Conservation (phyloP, 805 yeast genomes). For the Saturnispora hagleri region DNA sequence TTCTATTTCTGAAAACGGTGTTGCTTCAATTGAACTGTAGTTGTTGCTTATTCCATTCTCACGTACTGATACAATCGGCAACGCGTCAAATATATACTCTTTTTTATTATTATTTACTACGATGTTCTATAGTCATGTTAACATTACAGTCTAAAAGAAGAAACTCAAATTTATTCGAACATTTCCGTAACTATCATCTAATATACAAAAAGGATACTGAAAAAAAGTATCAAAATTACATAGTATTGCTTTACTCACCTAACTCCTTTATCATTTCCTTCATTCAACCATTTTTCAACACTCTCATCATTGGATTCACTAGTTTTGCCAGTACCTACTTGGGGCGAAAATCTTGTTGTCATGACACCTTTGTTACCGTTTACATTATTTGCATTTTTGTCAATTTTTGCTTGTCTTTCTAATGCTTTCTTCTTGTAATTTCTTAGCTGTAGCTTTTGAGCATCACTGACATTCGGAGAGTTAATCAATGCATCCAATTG, state of each 20-base stretch:
- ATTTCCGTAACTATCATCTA: neutral
- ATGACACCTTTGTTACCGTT: constrained; percentile 14
- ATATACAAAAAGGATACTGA: neutral
- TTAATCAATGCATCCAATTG: constrained; percentile 22
- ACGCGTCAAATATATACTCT: neutral
- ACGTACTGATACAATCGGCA: neutral
- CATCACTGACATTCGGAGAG: constrained; percentile 34
- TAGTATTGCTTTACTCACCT: neutral
- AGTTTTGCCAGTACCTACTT: constrained; percentile 14
- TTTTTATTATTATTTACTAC: neutral
- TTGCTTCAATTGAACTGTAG: constrained; percentile 23
- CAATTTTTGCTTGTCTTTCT: constrained; percentile 20
- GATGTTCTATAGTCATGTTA: neutral
- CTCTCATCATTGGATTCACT: constrained; percentile 2
- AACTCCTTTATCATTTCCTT: neutral
- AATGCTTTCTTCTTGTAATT: constrained; percentile 20
- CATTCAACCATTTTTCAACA: constrained; percentile 4
- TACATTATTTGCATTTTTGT: constrained; percentile 4
- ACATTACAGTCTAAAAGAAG: neutral
- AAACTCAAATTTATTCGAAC: neutral
- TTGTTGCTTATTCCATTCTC: neutral
- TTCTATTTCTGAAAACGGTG: constrained; percentile 49
- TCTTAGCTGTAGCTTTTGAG: constrained; percentile 34
- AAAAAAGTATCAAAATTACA: neutral
- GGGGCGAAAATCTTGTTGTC: constrained; percentile 25